Base-by-base conservation (phyloP, 192 early-diverging fungal species). In the Backusella tuberculispora region DNA sequence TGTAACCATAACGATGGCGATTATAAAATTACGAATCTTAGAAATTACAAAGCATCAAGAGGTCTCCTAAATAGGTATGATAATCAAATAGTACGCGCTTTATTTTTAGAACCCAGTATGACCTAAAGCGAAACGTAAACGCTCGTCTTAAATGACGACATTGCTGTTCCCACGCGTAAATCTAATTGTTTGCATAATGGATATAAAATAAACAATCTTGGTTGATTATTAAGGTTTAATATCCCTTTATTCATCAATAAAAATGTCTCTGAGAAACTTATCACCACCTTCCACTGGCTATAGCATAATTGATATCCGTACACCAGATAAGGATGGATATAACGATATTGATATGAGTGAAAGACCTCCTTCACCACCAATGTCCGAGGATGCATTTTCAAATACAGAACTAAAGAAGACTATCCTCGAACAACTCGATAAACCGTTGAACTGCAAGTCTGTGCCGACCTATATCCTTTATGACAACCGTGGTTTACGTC, bases 401-500 rank as follows among this genome's bases (percentile, higher is more conserved):
- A 50, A 68, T 6, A 38, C 71, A 45, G 72, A 76, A 46, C 26
- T 82, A 15, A 46, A 63, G 1, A 66, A 78, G n/a, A 72, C 77
- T 1, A 78, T 82, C 10, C 29, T 82, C 6, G 43, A 74, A 5
- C 24, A 46, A 5, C 74, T 82, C 17, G 29, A 65, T 6, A 48
- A 82, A 26, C 74, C 76, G 15, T 14, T 38, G 12, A 53, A 72
- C 24, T 43, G 75, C 13, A 89, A 89, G 76, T 89, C 87, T 0
- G 88, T 95, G 66, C 95, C 97, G 0, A 95, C 93, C 0, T 86
- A 96, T 74, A 86, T 96, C 3, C 88, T 97, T 43, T 98, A 98
- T 74, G 91, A 96, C 71, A 90, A 92, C 44, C 69, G 76, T 1
- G 97, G 97, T 7, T 80, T 98, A 15, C 93, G 94, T 64, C 84